Evolutionary conservation across 208 protist species (phyloP), one percentile per base, ranked within the genome.

Genomic region (Wallacemonas sp.): DNA sequence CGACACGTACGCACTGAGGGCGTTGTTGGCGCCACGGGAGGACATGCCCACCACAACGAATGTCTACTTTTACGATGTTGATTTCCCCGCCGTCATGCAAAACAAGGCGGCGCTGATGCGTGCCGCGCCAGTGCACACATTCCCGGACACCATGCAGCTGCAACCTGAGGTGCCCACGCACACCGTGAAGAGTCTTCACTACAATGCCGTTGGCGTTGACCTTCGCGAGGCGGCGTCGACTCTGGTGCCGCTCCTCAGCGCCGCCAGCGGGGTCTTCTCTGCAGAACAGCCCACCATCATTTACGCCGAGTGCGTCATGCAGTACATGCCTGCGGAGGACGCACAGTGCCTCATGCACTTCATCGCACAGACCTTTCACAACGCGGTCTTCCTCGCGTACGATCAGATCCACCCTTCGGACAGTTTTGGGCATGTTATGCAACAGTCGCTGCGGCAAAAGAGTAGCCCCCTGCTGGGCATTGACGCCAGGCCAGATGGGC

Each of bases 271-370:
- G 0, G 55, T 42, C 28, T 85, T 97, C 56, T 68, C 74, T 24
- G 15, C 73, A 1, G 22, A 38, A 0, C 39, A 73, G 41, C 84
- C 86, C 3, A 95, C 89, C 9, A 70, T 97, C 59, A 72, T 97
- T n/a, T 95, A 90, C 68, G 91, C 91, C 14, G 88, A 97, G 73
- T 97, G 91, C 47, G 87, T 97, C 15, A 92, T 94, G 83, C 91
- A 97, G 75, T 97, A 97, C 76, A 90, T 97, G 83, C 83, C 85
- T 11, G 55, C 76, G 3, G 71, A 75, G 24, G 71, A 77, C 30
- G 70, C 87, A n/a, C 30, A 72, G 17, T 55, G 61, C 19, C 77
- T 97, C 17, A 67, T 97, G 14, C 68, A 62, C 4, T 66, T 63
- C 30, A 65, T 97, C 21, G 77, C 85, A 0, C 2, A 38, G 2